Evolutionary conservation across 805 yeast genomes (phyloP).

Genomic region (Wickerhamomyces sydowiorum): DNA sequence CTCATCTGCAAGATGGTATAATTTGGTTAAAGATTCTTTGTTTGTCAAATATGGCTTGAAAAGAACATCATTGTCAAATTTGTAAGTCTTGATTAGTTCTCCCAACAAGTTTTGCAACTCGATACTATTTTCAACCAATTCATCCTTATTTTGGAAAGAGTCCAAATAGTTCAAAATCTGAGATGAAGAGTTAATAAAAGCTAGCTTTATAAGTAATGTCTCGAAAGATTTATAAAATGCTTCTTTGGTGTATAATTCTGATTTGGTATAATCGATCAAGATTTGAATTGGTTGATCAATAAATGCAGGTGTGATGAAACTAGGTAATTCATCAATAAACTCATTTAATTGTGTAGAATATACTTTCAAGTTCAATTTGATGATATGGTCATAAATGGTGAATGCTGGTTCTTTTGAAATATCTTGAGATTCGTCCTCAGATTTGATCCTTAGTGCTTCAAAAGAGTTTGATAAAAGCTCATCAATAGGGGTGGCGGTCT

Average conservation of each 20-base stretch:
- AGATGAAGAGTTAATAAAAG: slow-evolving; percentile 13
- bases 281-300: slow-evolving; percentile 28
- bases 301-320: slow-evolving; percentile 24
- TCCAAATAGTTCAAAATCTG: slow-evolving; percentile 28
- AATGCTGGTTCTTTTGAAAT: slow-evolving; percentile 19
- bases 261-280: slow-evolving; percentile 27
- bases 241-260: slow-evolving; percentile 14
- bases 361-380: slow-evolving; percentile 17
- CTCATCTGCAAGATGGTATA: slow-evolving; percentile 26
- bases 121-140: slow-evolving; percentile 13
- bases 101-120: slow-evolving; percentile 16
- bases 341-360: slow-evolving; percentile 24
- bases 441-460: slow-evolving; percentile 12
- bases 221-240: slow-evolving; percentile 27
- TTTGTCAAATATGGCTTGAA: slow-evolving; percentile 27
- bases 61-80: slow-evolving; percentile 22
- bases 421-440: slow-evolving; percentile 14
- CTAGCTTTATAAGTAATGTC: slow-evolving; percentile 19
- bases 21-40: slow-evolving; percentile 25
- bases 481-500: slow-evolving; percentile 7
- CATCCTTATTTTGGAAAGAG: slow-evolving; percentile 22
- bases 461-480: slow-evolving; percentile 12
- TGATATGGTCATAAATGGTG: slow-evolving; percentile 21
- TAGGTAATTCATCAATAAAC: slow-evolving; percentile 30
- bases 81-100: slow-evolving; percentile 20